Evolutionary conservation across 192 early-diverging fungal species (phyloP), one percentile per base, ranked within the genome.

Genomic region (Glomus cerebriforme): DNA sequence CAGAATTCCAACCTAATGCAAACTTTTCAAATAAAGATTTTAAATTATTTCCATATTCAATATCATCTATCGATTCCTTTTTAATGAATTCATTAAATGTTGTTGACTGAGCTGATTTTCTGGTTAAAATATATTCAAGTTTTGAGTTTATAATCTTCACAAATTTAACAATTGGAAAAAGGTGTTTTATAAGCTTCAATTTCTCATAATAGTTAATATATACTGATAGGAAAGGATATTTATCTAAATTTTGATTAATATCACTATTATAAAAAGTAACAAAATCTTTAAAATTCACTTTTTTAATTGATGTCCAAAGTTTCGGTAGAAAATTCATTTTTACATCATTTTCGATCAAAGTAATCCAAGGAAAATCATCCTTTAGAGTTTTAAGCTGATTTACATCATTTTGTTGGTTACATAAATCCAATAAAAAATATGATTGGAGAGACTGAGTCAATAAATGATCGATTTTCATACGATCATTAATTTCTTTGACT

Each of bases 111-210:
- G 79, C 79, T 24, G 75, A 5, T 59, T 75, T 45, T 39, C 79
- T 45, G 12, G 19, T 80, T 26, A 80, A 34, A 8, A 59, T 54
- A 73, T 63, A 62, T 13, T 22, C 58, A 29, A 80, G 73, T 15
- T 58, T 22, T 0, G 31, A 24, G 7, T 59, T 32, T 34, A 80
- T 26, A 19, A 74, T 58, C 59, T 80, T n/a, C 22, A 67, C 45
- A 45, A 80, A 80, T 60, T 35, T 75, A 9, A 78, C 54, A 6
- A 78, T 78, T 17, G 77, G 65, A 22, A 29, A 31, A n/a, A 78
- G n/a, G 43, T 78, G n/a, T 24, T 70, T 43, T 5, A 78, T 15
- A 7, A 64, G 12, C 0, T 10, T 7, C n/a, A 80, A 75, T 15
- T 22, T 75, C 17, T 80, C 22, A 13, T 37, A 49, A 26, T 65